Base-by-base conservation (phyloP, 2,329 filamentous ascomycete species). In the Hypoxylon sp. region DNA sequence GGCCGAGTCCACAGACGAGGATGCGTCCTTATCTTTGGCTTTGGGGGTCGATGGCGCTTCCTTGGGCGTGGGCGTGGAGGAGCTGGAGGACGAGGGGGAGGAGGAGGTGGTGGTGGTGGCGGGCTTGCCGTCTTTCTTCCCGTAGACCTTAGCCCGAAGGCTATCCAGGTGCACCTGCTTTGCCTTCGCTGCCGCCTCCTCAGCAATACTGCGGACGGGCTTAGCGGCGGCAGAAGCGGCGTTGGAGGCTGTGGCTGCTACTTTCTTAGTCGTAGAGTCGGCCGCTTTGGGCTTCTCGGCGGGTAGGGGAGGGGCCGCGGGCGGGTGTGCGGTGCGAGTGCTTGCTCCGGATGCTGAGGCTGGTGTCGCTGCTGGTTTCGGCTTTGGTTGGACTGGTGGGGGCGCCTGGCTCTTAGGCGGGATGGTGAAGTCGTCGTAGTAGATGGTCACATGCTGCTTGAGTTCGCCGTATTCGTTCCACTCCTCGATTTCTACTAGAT, bases 381-480 rank as follows among this genome's bases (percentile, higher is more conserved):
- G 74, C 67, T 79, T 76, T 25, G 75, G 80, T 41, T 43, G 38
- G 59, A 79, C 79, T 36, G 81, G 80, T 48, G 83, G 82, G 14
- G 85, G 83, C 57, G 85, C 83, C 73, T 86, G 79, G 81, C 83
- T 78, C 80, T 87, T 84, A 77, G 83, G 78, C 34, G 86, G 85
- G 72, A 88, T 87, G 52, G 87, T 89, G 74, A 82, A 83, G 72
- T 89, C 87, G 81, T 90, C 87, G 78, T 87, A 87, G 80, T 86
- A 88, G 73, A 91, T 87, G 67, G 85, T 89, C 74, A 98, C 89
- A 75, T 95, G 91, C 80, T 95, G 89, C 80, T 94, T 93, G 68
- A 99, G 87, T 82, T 98, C 95, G 80, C 94, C 94, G 80, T 97
- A 98, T 80, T 99, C 96, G 83, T 99, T 99, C 96, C 95, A 98